Evolutionary conservation across 2,329 filamentous ascomycete species (phyloP).

Genomic region (Penicillium sp.): DNA sequence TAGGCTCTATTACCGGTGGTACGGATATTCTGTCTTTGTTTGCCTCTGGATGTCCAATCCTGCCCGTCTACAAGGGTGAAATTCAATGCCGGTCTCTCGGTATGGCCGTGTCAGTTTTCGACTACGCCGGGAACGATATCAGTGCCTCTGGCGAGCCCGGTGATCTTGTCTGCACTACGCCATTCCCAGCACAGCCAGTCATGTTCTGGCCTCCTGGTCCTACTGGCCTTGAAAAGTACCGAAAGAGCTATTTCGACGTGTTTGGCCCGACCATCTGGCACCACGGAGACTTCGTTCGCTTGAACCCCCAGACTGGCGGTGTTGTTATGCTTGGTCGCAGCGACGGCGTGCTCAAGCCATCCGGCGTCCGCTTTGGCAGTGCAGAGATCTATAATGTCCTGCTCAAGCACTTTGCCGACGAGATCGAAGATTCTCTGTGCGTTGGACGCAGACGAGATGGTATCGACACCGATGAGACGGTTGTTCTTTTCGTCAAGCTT

Average conservation of each 20-base stretch:
- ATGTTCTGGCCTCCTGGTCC: slow-evolving; percentile 75
- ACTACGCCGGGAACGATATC: slow-evolving; percentile 61
- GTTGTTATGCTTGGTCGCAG: slow-evolving; percentile 89
- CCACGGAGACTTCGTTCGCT: slow-evolving; percentile 85
- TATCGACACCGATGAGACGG: slow-evolving; percentile 78
- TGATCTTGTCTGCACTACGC: slow-evolving; percentile 81
- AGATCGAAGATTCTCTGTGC: slow-evolving; percentile 85
- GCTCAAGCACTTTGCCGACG: slow-evolving; percentile 74
- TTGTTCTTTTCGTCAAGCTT: slow-evolving; percentile 87
- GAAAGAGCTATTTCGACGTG: slow-evolving; percentile 81
- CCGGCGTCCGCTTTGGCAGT: slow-evolving; percentile 86
- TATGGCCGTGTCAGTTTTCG: slow-evolving; percentile 70
- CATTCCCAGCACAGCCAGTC: slow-evolving; percentile 90
- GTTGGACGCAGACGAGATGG: slow-evolving; percentile 73
- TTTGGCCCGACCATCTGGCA: slow-evolving; percentile 77
- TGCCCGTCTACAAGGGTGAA: slow-evolving; percentile 72
- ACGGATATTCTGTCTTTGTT: slow-evolving; percentile 97
- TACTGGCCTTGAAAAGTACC: slow-evolving; percentile 75
- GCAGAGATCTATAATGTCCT: slow-evolving; percentile 98
- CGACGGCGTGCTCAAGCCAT: slow-evolving; percentile 90
- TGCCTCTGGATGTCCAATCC: slow-evolving; percentile 76
- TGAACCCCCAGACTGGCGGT: slow-evolving; percentile 72
- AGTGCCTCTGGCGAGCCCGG: slow-evolving; percentile 70
- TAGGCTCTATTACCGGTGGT: slow-evolving; percentile 91
- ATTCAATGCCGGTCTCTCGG: slow-evolving; percentile 78